These are phyloP conservation scores for Penicillium manginii DNA, from an alignment of 495 filamentous ascomycete genomes.

Conservation along the genomic window DNA sequence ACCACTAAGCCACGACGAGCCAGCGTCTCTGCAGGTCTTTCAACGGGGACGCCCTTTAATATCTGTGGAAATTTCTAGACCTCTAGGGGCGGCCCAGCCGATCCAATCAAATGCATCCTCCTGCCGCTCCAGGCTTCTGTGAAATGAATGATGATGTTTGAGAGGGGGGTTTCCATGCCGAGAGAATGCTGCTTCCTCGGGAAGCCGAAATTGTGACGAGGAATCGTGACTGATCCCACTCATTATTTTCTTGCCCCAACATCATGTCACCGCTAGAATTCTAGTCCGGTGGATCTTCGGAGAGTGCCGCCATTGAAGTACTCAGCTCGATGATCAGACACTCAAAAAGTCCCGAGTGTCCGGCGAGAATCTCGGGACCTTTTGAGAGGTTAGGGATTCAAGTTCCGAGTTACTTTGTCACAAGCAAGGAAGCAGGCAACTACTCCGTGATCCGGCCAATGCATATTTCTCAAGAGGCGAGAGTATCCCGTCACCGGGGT, in stretches of 20 bases:
- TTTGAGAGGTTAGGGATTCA: not conserved
- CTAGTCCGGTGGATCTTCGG: not conserved
- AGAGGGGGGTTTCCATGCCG: not conserved
- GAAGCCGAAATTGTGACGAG: not conserved
- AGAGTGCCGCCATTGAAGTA: not conserved
- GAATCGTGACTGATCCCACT: not conserved
- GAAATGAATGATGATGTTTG: not conserved
- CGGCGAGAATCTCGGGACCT: not conserved
- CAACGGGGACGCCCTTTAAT: constrained; percentile 7
- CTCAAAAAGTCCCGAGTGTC: constrained; percentile 13
- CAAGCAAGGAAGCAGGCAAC: too few relatives aligned
- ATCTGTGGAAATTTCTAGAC: not conserved
- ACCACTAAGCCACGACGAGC: constrained; percentile 12
- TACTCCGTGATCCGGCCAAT: too few relatives aligned
- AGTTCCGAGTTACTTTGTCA: not conserved
- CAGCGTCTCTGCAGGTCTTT: constrained; percentile 22
- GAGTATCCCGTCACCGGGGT: constrained; percentile 6
- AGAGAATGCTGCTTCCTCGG: not conserved
- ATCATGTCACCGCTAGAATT: not conserved
- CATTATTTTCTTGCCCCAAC: not conserved
- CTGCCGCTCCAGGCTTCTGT: constrained; percentile 6
- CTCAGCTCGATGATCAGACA: not conserved
- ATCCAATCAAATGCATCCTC: constrained; percentile 17
- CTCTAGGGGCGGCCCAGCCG: constrained; percentile 1
- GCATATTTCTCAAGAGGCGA: not conserved